Percentiles rank a stretch among this genome's conserved stretches.
These are phyloP conservation scores for Uronychia binucleata DNA, from an alignment of 73 alveolate species.

Conservation along the genomic window DNA sequence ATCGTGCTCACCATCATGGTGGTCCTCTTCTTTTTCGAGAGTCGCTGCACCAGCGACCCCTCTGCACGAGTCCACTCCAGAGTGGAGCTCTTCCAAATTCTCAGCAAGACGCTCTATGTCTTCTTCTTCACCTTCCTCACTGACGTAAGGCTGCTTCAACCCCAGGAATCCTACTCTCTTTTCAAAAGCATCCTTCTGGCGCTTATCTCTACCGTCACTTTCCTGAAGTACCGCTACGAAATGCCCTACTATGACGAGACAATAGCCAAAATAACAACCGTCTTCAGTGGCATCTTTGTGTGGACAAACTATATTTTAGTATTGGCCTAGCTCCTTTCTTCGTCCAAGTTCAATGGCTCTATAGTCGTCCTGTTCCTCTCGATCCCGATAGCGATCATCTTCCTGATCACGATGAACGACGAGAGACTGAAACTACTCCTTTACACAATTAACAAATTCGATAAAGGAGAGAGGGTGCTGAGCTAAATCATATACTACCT, in stretches of 20 bases:
- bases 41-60: conserved; percentile 13
- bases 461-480: conserved; percentile 78
- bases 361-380: conserved; percentile 79
- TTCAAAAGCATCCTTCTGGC: not conserved
- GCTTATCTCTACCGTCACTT: not conserved
- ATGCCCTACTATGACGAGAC: conserved; percentile 30
- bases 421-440: conserved; percentile 70
- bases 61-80: not conserved
- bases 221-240: not conserved
- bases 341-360: conserved; percentile 79
- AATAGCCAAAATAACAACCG: conserved; percentile 11
- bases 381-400: conserved; percentile 68
- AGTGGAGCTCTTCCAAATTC: not conserved
- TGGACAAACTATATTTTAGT: conserved; percentile 70
- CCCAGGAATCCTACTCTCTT: not conserved
- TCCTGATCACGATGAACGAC: conserved; percentile 73
- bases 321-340: conserved; percentile 69
- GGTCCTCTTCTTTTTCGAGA: conserved; percentile 20
- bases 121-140: conserved; percentile 30
- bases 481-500: conserved; percentile 79
- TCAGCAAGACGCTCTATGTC: conserved; percentile 19
- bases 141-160: conserved; percentile 9
- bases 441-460: conserved; percentile 69
- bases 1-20: not conserved
- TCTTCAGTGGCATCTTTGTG: conserved; percentile 30